Base-by-base conservation (phyloP, 108 stramenopile species). In the Cylindrotheca fusiformis region DNA sequence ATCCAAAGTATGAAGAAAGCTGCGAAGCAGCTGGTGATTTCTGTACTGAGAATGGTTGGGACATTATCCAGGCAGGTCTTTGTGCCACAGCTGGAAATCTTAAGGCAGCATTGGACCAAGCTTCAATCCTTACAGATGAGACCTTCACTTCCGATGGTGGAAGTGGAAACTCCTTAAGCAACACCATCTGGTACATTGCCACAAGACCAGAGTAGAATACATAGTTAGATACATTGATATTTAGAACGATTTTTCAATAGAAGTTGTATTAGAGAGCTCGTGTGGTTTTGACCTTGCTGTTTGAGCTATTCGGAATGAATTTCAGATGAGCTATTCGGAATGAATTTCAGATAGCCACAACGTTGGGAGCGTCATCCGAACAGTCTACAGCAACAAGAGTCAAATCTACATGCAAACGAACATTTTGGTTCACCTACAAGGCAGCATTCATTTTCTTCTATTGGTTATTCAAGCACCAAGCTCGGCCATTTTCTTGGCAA, bases 401-500 rank as follows among this genome's bases (percentile, higher is more conserved):
- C n/a, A n/a, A n/a, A n/a, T n/a, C n/a, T n/a, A n/a, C n/a, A n/a
- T n/a, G n/a, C n/a, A n/a, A n/a, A n/a, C n/a, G n/a, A n/a, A n/a
- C n/a, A n/a, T n/a, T n/a, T n/a, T n/a, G n/a, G n/a, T n/a, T n/a
- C n/a, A n/a, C n/a, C n/a, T n/a, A n/a, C n/a, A n/a, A n/a, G n/a
- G n/a, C n/a, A n/a, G n/a, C 36, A 41, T 41, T 41, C 14, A 19
- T 52, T 20, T 52, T 52, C 21, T 26, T 28, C 0, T n/a, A n/a
- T 41, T 41, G 36, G 14, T 48, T 36, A n/a, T 55, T 80, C 82
- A 86, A 32, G 78, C 79, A 59, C 68, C 81, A 48, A 96, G 84
- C 77, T 91, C 90, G 55, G 78, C 77, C 74, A 97, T 79, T 78
- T 96, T 93, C 72, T 89, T 84, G 64, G 81, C 83, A 65, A 97